phyloP scores from a whole-genome alignment of 2,329 filamentous ascomycete species.

The Cordyceps cicadae region DNA sequence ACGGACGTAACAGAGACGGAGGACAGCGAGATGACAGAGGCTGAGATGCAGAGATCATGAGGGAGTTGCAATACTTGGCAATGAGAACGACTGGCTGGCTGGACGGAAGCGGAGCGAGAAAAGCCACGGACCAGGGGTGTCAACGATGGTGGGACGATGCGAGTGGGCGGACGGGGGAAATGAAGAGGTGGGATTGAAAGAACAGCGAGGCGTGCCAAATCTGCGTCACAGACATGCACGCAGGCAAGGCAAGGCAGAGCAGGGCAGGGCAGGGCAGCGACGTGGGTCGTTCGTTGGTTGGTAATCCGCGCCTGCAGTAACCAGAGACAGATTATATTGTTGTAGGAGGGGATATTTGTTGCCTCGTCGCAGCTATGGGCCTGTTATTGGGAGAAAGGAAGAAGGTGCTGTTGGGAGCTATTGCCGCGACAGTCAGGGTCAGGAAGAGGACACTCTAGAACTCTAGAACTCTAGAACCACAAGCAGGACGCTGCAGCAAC shows the following conservation, averaged over 20 bases:
- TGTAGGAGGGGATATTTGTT: not conserved
- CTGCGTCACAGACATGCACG: not conserved
- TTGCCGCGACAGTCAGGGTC: too few relatives aligned
- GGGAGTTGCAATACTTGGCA: not conserved
- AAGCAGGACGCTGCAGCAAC: not conserved
- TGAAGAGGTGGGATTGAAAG: slow-evolving; percentile 6
- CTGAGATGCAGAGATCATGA: not conserved
- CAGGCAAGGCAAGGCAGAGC: not conserved
- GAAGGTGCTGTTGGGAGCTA: not conserved
- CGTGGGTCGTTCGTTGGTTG: slow-evolving; percentile 10
- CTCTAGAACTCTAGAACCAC: too few relatives aligned
- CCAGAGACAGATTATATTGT: not conserved
- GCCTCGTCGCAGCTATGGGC: not conserved
- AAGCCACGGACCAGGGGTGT: slow-evolving; percentile 8
- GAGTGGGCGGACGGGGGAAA: slow-evolving; percentile 11
- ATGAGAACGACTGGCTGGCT: not conserved
- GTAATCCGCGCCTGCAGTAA: slow-evolving; percentile 7
- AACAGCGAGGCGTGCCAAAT: not conserved
- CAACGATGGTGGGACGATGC: slow-evolving; percentile 12
- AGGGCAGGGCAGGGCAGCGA: not conserved
- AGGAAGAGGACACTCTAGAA: too few relatives aligned
- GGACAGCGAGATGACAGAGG: not conserved
- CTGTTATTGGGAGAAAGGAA: not conserved
- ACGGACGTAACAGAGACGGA: not conserved
- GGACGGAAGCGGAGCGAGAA: not conserved